Percentiles rank a stretch among this genome's conserved stretches.
phyloP scores from a whole-genome alignment of 306 rosid species.

The Vachellia pachyceras region DNA sequence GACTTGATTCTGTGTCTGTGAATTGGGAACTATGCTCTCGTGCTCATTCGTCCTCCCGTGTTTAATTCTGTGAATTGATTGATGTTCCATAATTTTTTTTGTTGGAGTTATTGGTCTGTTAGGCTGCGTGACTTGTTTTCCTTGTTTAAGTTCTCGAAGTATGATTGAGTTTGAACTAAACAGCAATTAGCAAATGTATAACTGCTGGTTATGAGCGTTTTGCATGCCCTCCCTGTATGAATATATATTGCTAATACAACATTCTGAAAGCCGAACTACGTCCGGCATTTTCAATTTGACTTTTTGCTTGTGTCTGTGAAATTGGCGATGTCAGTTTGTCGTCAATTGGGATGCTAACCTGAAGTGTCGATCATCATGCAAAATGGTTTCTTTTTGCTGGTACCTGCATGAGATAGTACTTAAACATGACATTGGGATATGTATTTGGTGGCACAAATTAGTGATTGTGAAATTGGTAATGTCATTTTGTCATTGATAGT shows the following conservation, averaged over 20 bases:
- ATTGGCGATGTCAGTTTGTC: background rate
- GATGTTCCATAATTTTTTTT: background rate
- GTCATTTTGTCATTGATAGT: background rate
- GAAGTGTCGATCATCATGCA: background rate
- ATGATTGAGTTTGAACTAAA: constrained; percentile 18
- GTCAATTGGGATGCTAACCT: background rate
- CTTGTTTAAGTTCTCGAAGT: constrained; percentile 17
- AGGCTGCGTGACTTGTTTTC: constrained; percentile 16
- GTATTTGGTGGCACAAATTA: background rate
- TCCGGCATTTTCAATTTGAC: too few relatives aligned
- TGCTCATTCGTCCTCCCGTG: constrained; percentile 7
- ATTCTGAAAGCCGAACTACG: too few relatives aligned
- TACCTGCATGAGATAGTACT: background rate
- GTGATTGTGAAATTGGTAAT: background rate
- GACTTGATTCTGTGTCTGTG: background rate
- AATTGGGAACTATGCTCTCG: constrained; percentile 6
- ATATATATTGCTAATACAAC: too few relatives aligned
- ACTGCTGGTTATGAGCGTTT: constrained; percentile 6
- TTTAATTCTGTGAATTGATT: constrained; percentile 31
- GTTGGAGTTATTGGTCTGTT: constrained; percentile 28
- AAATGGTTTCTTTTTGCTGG: background rate
- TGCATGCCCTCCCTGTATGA: too few relatives aligned
- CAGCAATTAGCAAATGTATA: background rate
- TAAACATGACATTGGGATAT: background rate
- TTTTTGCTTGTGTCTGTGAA: background rate